A percentile compares a stretch with the other conserved stretches of the same genome.
phyloP scores from a whole-genome alignment of 768 basidiomycete species.

The Thelephora ganbajun region DNA sequence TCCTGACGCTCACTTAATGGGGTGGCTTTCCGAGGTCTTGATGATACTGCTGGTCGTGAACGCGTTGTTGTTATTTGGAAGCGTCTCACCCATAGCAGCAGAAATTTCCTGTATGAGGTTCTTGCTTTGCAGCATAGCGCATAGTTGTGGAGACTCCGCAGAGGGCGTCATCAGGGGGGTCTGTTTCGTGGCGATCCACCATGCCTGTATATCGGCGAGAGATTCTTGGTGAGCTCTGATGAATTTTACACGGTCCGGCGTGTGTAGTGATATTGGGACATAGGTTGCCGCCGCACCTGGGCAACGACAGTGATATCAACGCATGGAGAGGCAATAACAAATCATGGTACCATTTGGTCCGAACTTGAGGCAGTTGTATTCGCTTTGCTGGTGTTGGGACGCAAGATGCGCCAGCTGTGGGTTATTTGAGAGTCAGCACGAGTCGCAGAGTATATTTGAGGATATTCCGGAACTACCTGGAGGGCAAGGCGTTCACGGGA shows the following conservation, averaged over 20 bases:
- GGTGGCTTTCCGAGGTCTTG: conserved; percentile 71
- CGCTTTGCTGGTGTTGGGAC: conserved; percentile 62
- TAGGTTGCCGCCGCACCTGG: conserved; percentile 47
- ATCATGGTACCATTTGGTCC: conserved; percentile 29
- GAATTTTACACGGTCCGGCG: conserved; percentile 41
- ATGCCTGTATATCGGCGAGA: conserved; percentile 23
- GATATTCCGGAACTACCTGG: conserved; percentile 1
- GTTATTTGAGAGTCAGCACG: too few species aligned
- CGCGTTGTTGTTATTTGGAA: conserved; percentile 18
- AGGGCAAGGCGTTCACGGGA: not conserved
- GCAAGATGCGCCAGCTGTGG: conserved; percentile 40
- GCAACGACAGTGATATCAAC: not conserved
- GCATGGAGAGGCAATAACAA: not conserved
- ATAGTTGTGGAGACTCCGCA: not conserved
- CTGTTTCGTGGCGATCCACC: conserved; percentile 30
- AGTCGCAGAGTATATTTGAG: conserved; percentile 2
- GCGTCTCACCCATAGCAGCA: conserved; percentile 29
- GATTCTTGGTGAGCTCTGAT: conserved; percentile 38
- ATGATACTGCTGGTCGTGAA: conserved; percentile 13
- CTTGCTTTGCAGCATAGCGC: not conserved
- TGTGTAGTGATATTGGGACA: conserved; percentile 45
- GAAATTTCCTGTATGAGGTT: conserved; percentile 35
- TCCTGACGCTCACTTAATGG: conserved; percentile 51
- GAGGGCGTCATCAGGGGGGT: not conserved
- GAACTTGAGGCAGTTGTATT: conserved; percentile 58